Conservation (phyloP, 208 protist genomes). For the Acanthamoeba lenticulata region DNA sequence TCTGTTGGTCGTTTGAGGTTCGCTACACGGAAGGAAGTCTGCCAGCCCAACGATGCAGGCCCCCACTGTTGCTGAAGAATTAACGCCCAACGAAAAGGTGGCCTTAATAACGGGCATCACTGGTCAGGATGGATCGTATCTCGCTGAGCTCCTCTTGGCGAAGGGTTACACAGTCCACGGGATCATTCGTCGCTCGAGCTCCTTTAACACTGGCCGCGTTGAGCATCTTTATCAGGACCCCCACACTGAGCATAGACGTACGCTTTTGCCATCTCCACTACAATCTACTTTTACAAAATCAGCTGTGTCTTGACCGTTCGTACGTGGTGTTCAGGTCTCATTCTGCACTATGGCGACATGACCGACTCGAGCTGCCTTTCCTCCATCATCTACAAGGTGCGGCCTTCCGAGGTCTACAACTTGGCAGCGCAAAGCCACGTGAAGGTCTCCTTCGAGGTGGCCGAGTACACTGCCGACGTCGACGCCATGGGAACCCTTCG, state of each 20-base stretch:
- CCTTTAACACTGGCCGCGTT: conserved; percentile 93
- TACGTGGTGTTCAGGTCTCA: conserved; percentile 74
- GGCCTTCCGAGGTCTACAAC: conserved; percentile 93
- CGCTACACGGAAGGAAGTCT: too few relatives aligned
- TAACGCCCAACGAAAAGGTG: conserved; percentile 77
- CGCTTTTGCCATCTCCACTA: neutral
- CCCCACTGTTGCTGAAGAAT: too few relatives aligned
- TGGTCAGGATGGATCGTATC: conserved; percentile 91
- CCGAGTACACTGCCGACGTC: conserved; percentile 95
- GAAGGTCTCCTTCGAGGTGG: conserved; percentile 95
- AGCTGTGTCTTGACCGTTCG: neutral
- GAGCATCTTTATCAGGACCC: conserved; percentile 90
- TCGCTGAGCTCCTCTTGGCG: conserved; percentile 85
- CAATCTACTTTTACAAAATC: neutral
- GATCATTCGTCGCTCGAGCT: conserved; percentile 92
- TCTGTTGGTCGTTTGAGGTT: too few relatives aligned
- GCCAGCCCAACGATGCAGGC: too few relatives aligned
- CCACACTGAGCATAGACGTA: conserved; percentile 12
- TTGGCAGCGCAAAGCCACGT: conserved; percentile 94
- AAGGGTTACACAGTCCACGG: conserved; percentile 93
- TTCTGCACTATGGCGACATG: conserved; percentile 94
- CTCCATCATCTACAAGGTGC: conserved; percentile 86
- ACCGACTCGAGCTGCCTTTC: conserved; percentile 91
- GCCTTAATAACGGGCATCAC: conserved; percentile 95
- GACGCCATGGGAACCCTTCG: conserved; percentile 93